Evolutionary conservation across 2,329 filamentous ascomycete species (phyloP), one percentile per base, ranked within the genome.

Genomic region (Aspergillus sp.): DNA sequence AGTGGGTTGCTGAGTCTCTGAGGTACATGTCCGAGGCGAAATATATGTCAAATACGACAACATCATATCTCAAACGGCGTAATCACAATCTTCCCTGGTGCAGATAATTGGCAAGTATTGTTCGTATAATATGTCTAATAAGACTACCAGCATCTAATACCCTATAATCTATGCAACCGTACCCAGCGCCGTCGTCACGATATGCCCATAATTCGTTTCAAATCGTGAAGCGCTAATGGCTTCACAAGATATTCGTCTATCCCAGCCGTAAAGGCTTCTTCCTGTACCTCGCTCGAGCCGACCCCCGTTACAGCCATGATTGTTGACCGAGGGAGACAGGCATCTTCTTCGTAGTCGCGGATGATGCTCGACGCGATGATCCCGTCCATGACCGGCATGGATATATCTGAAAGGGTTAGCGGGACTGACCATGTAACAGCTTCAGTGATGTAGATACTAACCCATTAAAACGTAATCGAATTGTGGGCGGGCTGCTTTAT

Each of bases 311-410:
- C 66, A 5, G 70, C 70, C 64, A 72, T 68, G 34, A 73, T 69
- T 27, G 60, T 65, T 9, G 66, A 60, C 3, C 66, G 63, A 3
- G 54, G 46, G 2, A 67, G 54, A 1, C 60, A 54, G 6, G 68
- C 62, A 5, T 69, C 59, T 19, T 69, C 66, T 60, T 76, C 73
- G 33, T 68, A 64, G 22, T 68, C 63, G 19, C 77, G 71, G 54
- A 80, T 79, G 17, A 70, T 69, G 13, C 71, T 67, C 1, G 77
- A 77, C 6, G 77, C 75, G 22, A 72, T 69, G 24, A 80, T 73
- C 1, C 77, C 77, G 54, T 79, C 72, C 73, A 79, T 73, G 6
- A 77, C 63, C 2, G 77, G 77, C 76, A 79, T 79, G 15, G 70
- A 74, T 19, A 79, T 71, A 56, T 79, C 76, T 77, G 60, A 69